Conservation (phyloP, 805 yeast genomes). For the Monosporozyma yasuniensis region DNA sequence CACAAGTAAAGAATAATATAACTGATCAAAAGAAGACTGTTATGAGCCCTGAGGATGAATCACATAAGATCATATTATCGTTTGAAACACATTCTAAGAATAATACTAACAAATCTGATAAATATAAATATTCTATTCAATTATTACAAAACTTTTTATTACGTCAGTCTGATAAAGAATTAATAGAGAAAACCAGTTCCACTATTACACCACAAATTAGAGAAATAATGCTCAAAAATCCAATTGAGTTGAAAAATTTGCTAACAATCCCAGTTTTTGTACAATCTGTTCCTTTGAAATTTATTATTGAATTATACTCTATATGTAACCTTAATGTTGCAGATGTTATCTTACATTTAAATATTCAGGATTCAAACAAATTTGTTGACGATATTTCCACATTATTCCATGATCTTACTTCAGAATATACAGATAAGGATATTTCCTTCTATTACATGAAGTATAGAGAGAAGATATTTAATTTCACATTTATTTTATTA, state of each 20-base stretch:
- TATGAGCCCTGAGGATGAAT: background rate
- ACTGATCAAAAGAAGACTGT: conserved; percentile 2
- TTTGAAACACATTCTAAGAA: background rate
- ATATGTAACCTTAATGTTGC: conserved; percentile 19
- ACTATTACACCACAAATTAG: conserved; percentile 15
- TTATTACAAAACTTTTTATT: conserved; percentile 15
- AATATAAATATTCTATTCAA: conserved; percentile 6
- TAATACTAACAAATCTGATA: background rate
- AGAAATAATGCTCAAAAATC: conserved; percentile 19
- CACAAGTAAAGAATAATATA: background rate
- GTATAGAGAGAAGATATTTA: conserved; percentile 20
- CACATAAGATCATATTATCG: background rate
- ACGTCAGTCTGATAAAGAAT: background rate
- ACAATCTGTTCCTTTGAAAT: conserved; percentile 19
- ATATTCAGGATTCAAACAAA: conserved; percentile 11
- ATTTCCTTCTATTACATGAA: conserved; percentile 24
- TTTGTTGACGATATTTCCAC: conserved; percentile 1
- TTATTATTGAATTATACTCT: conserved; percentile 27
- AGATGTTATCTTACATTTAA: conserved; percentile 11
- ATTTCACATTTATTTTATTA: conserved; percentile 17
- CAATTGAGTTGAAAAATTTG: conserved; percentile 26
- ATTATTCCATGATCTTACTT: conserved; percentile 14
- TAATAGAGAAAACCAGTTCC: conserved; percentile 1
- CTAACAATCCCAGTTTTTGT: conserved; percentile 22
- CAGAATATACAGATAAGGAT: conserved; percentile 9